A percentile compares a stretch with the other conserved stretches of the same genome.
phyloP scores from a whole-genome alignment of 352 stramenopile genomes.

The Globisporangium emineosum region DNA sequence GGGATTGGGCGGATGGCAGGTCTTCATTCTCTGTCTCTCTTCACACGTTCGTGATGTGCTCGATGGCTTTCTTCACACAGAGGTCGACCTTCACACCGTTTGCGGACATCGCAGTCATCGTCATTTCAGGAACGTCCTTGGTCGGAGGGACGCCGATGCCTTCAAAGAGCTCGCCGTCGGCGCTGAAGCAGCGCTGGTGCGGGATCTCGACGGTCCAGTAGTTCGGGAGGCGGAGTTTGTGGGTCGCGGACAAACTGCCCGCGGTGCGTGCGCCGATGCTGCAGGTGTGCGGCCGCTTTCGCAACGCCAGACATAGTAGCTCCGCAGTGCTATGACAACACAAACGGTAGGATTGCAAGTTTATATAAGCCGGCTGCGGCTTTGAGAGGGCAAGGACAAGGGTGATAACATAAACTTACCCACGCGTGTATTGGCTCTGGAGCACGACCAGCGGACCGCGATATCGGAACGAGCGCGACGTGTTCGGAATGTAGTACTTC shows the following conservation, averaged over 20 bases:
- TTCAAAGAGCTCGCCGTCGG: constrained; percentile 56
- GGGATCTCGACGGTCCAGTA: constrained; percentile 83
- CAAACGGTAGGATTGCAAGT: constrained; percentile 2
- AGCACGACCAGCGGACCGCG: constrained; percentile 65
- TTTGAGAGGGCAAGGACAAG: neutral
- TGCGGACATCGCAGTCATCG: neutral
- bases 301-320: constrained; percentile 61
- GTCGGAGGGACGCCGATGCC: constrained; percentile 57
- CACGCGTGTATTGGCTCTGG: constrained; percentile 72
- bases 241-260: constrained; percentile 58
- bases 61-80: constrained; percentile 67
- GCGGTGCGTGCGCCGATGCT: constrained; percentile 57
- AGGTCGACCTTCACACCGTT: constrained; percentile 32
- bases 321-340: constrained; percentile 51
- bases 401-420: constrained; percentile 32
- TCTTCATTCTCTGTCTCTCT: neutral
- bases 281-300: constrained; percentile 57
- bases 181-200: constrained; percentile 66
- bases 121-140: constrained; percentile 27
- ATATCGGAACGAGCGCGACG: constrained; percentile 53
- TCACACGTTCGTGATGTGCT: constrained; percentile 64
- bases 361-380: too few relatives aligned
- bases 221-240: constrained; percentile 72
- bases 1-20: neutral
- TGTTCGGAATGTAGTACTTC: constrained; percentile 62